Conservation (phyloP, 2,329 filamentous ascomycete genomes). For the Colletotrichum sp. region DNA sequence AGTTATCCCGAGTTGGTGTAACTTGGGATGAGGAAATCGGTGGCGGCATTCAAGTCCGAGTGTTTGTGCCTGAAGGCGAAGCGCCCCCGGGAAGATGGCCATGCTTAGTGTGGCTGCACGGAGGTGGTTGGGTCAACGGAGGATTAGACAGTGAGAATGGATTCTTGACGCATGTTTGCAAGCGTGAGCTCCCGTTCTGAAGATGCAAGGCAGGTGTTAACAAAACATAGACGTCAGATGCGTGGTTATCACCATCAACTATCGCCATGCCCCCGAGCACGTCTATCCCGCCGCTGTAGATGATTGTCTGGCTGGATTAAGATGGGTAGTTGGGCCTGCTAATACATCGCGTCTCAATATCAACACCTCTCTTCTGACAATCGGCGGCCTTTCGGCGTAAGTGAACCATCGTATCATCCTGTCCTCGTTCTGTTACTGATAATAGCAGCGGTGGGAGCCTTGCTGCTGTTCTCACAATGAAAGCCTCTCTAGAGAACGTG, state of each 20-base stretch:
- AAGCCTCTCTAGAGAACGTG: conserved; percentile 1
- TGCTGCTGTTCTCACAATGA: conserved; percentile 23
- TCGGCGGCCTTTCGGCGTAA: conserved; percentile 35
- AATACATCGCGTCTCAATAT: conserved; percentile 27
- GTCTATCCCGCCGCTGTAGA: conserved; percentile 38
- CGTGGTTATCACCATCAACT: conserved; percentile 35
- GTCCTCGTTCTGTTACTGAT: background rate
- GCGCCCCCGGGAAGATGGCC: conserved; percentile 33
- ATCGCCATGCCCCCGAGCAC: conserved; percentile 40
- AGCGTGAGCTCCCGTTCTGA: background rate
- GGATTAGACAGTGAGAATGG: conserved; percentile 37
- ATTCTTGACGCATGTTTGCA: conserved; percentile 35
- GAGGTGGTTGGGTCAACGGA: conserved; percentile 44
- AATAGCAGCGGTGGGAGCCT: conserved; percentile 22
- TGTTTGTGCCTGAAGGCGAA: conserved; percentile 33
- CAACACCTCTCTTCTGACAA: conserved; percentile 28
- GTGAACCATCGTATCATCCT: background rate
- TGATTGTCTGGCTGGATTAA: conserved; percentile 34
- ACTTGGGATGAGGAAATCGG: conserved; percentile 23
- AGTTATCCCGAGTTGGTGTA: background rate
- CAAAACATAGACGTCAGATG: conserved; percentile 26
- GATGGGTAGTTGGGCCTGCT: conserved; percentile 28
- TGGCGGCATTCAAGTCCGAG: conserved; percentile 32
- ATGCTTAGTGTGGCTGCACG: conserved; percentile 43
- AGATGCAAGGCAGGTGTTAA: background rate